Conservation (phyloP, 495 filamentous ascomycete species). For the Penicillium coffeae region DNA sequence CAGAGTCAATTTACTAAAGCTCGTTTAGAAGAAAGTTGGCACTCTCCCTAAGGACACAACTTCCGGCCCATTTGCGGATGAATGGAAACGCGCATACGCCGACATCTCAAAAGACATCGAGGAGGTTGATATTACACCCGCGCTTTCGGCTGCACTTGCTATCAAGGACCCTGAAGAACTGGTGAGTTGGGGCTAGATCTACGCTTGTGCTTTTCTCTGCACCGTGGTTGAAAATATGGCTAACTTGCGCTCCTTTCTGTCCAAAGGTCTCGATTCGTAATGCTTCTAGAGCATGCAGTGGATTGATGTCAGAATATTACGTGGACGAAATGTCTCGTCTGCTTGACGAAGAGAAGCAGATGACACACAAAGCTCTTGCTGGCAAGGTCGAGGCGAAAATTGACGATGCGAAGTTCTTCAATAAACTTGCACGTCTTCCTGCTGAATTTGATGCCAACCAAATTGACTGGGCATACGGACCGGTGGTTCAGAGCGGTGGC, state of each 20-base stretch:
- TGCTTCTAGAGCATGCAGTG: constrained; percentile 87
- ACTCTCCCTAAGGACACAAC: constrained; percentile 77
- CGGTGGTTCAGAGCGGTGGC: constrained; percentile 92
- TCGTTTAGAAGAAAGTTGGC: constrained; percentile 76
- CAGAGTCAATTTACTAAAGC: not conserved
- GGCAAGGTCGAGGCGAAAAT: constrained; percentile 85
- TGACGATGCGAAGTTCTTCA: constrained; percentile 90
- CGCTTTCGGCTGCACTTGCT: constrained; percentile 82
- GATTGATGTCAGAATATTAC: constrained; percentile 88
- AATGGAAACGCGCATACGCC: constrained; percentile 81
- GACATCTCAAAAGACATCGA: constrained; percentile 79
- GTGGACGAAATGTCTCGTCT: constrained; percentile 96
- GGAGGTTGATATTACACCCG: constrained; percentile 79
- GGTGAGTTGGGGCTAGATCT: constrained; percentile 34
- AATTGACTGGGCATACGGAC: constrained; percentile 89
- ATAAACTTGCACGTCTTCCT: constrained; percentile 74
- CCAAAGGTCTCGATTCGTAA: constrained; percentile 78
- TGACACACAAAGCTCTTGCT: constrained; percentile 79
- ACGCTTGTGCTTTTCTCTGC: no score
- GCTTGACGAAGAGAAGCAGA: constrained; percentile 92
- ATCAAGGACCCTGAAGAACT: constrained; percentile 95
- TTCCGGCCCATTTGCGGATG: constrained; percentile 85
- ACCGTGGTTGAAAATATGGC: not conserved
- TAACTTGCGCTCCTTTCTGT: constrained; percentile 4
- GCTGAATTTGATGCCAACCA: constrained; percentile 83